A percentile compares a stretch with the other conserved stretches of the same genome.
Evolutionary conservation across 2,329 filamentous ascomycete species (phyloP).

Genomic region (Fusarium ambrosium): DNA sequence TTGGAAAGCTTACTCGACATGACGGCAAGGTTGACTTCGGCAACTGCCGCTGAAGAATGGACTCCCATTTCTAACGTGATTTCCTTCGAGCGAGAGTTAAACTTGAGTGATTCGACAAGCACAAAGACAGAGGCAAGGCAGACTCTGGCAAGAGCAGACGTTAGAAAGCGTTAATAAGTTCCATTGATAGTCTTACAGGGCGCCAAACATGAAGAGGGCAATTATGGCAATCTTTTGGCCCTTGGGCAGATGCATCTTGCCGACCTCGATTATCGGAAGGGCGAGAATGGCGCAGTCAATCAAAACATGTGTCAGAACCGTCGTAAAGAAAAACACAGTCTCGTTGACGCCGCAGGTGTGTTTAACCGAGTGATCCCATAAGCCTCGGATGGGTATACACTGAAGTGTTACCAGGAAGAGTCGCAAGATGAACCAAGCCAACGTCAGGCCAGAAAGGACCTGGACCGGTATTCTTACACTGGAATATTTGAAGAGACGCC

Average conservation of each 20-base stretch:
- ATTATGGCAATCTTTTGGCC: constrained; percentile 48
- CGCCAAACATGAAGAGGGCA: constrained; percentile 48
- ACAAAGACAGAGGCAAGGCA: constrained; percentile 46
- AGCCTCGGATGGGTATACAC: constrained; percentile 50
- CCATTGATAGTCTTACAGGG: constrained; percentile 37
- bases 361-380: constrained; percentile 48
- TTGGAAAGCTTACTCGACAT: constrained; percentile 40
- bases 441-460: constrained; percentile 31
- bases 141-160: constrained; percentile 10
- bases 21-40: constrained; percentile 46
- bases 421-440: constrained; percentile 45
- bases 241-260: constrained; percentile 45
- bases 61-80: constrained; percentile 42
- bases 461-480: constrained; percentile 47
- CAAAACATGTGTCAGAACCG: constrained; percentile 47
- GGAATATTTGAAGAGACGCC: constrained; percentile 46
- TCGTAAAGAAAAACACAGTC: constrained; percentile 49
- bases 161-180: background rate
- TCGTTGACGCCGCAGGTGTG: constrained; percentile 47
- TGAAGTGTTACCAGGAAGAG: constrained; percentile 50
- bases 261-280: constrained; percentile 49
- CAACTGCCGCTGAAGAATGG: constrained; percentile 44
- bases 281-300: constrained; percentile 50
- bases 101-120: constrained; percentile 34
- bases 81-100: constrained; percentile 37